Base-by-base conservation (phyloP, 306 rosid species). In the Gynostemma pentaphyllum region DNA sequence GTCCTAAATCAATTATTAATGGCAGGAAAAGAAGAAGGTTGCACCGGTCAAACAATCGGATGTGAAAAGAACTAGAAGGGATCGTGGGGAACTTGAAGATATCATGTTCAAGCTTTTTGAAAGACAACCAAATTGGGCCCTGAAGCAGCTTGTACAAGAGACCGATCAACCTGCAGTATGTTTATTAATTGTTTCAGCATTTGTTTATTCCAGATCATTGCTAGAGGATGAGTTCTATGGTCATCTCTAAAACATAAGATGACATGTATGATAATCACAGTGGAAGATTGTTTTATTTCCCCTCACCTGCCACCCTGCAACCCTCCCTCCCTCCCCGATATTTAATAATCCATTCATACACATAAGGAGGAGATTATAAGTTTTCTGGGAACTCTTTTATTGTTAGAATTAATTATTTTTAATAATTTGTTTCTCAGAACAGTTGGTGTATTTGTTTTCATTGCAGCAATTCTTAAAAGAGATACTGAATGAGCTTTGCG, bases 401-500 rank as follows among this genome's bases (percentile, higher is more conserved):
- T n/a, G 21, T 13, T 14, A 23, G 50, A 26, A 27, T 62, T 14
- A 34, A 41, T 41, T 6, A 22, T 72, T 53, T 14, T 18, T 55
- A 12, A 53, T 19, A 11, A 62, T 24, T 67, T 52, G 44, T 18
- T 15, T 24, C 50, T 52, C 36, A 30, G 26, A 10, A 54, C 16
- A 26, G 68, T 64, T 71, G 30, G 9, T 11, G 13, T 59, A 40
- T 53, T 51, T 46, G 16, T 69, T 50, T 53, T 64, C 59, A 50
- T 39, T 70, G 82, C 99, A 92, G 99, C 99, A 92, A 92, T 92
- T 92, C 84, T 70, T 92, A 84, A 92, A 92, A 79, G 99, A 88
- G 95, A 88, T 92, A 71, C 65, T 92, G 78, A 92, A 88, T 46
- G 99, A 88, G 72, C 82, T 92, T 32, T 92, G 99, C 26, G 83